Percentiles rank a stretch among this genome's conserved stretches.
Conservation (phyloP, 257 asterid species). For the Anisodus tanguticus region DNA sequence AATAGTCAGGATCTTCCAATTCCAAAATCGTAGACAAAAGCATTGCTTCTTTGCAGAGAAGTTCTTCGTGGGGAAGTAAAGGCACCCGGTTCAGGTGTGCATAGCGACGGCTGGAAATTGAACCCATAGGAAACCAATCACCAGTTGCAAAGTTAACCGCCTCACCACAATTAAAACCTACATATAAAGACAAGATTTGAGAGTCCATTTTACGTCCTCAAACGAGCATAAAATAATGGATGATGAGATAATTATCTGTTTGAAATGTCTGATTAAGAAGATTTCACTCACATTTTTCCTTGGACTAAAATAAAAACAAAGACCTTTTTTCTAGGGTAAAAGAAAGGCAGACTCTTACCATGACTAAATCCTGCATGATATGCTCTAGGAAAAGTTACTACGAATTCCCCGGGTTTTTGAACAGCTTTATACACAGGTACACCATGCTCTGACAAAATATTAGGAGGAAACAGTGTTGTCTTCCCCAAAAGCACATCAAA, state of each 20-base stretch:
- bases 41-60: conserved; percentile 95
- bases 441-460: conserved; percentile 66
- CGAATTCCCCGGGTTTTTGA: conserved; percentile 93
- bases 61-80: conserved; percentile 95
- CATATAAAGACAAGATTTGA: background rate
- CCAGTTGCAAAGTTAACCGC: conserved; percentile 97
- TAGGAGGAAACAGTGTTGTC: conserved; percentile 96
- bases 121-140: conserved; percentile 95
- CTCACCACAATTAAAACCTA: conserved; percentile 99
- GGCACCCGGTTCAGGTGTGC: conserved; percentile 84
- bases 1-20: conserved; percentile 51
- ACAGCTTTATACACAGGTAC: conserved; percentile 95
- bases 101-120: conserved; percentile 88
- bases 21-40: conserved; percentile 50
- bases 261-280: conserved; percentile 25
- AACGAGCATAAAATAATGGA: background rate
- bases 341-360: conserved; percentile 52
- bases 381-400: conserved; percentile 93
- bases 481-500: conserved; percentile 93
- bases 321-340: background rate
- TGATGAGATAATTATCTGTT: background rate
- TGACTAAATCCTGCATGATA: conserved; percentile 99
- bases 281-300: background rate
- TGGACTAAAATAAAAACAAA: background rate
- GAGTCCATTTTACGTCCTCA: background rate